Conservation (phyloP, 306 rosid genomes). For the Gillenia trifoliata region DNA sequence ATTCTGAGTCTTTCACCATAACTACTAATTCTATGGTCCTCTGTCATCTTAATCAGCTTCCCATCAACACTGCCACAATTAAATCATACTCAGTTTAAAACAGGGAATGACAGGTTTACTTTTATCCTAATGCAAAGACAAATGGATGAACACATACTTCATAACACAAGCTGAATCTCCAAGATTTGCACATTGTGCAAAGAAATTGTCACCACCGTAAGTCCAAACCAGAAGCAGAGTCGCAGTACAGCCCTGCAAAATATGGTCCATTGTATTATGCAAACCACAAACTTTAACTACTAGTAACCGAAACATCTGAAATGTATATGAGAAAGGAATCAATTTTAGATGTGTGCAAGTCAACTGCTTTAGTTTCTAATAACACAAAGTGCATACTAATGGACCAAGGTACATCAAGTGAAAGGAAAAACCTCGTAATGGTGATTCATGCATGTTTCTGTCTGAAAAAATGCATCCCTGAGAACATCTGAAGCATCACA, state of each 20-base stretch:
- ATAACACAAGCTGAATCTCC: slow-evolving; percentile 89
- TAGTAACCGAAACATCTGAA: neutral
- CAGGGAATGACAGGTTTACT: neutral
- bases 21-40: slow-evolving; percentile 78
- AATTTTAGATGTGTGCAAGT: neutral
- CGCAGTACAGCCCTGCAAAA: slow-evolving; percentile 93
- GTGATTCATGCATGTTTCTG: slow-evolving; percentile 75
- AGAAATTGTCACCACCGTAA: slow-evolving; percentile 51
- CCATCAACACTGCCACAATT: slow-evolving; percentile 65
- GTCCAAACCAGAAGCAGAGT: slow-evolving; percentile 92
- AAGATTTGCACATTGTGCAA: slow-evolving; percentile 93
- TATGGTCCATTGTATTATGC: slow-evolving; percentile 21
- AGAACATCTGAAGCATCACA: slow-evolving; percentile 89
- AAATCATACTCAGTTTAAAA: slow-evolving; percentile 7
- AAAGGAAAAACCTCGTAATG: slow-evolving; percentile 65
- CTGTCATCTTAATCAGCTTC: slow-evolving; percentile 71
- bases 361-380: neutral
- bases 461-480: slow-evolving; percentile 77
- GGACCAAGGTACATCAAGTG: slow-evolving; percentile 1
- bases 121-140: slow-evolving; percentile 15
- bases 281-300: neutral
- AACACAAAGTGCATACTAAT: neutral
- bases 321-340: neutral
- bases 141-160: slow-evolving; percentile 48
- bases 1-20: slow-evolving; percentile 69